These are phyloP conservation scores for Aphanomyces astaci DNA, from an alignment of 352 stramenopile species.

Conservation along the genomic window DNA sequence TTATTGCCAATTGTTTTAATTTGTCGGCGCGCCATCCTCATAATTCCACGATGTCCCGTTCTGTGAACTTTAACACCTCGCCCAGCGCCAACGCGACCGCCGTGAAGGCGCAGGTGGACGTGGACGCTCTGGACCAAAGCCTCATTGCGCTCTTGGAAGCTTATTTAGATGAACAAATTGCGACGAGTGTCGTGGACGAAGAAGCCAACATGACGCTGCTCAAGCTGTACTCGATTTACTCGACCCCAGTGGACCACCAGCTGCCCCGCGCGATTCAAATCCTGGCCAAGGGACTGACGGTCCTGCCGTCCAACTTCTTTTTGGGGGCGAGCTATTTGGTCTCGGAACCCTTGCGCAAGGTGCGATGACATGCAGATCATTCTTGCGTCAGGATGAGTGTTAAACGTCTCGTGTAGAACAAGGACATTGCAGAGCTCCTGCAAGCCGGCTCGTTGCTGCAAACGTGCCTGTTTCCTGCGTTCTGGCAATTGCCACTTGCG, in stretches of 20 bases:
- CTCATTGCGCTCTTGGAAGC: constrained; percentile 46
- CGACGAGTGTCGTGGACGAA: constrained; percentile 48
- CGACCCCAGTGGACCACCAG: constrained; percentile 33
- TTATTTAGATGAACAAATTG: constrained; percentile 72
- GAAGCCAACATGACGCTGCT: constrained; percentile 74
- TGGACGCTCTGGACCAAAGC: constrained; percentile 28
- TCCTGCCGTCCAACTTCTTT: constrained; percentile 68
- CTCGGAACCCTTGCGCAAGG: constrained; percentile 57
- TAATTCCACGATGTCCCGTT: constrained; percentile 16
- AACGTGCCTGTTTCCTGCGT: constrained; percentile 70
- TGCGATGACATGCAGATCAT: constrained; percentile 22
- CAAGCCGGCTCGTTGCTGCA: constrained; percentile 60
- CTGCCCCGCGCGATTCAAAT: constrained; percentile 54
- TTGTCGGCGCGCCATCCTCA: not conserved
- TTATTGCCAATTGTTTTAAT: not conserved
- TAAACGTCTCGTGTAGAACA: constrained; percentile 32
- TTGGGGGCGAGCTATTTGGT: constrained; percentile 60
- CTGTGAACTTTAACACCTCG: constrained; percentile 19
- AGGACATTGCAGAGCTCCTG: constrained; percentile 47
- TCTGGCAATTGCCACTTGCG: constrained; percentile 60
- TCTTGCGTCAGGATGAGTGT: not conserved
- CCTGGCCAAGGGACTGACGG: constrained; percentile 61
- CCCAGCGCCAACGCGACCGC: constrained; percentile 3
- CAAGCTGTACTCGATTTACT: constrained; percentile 78
- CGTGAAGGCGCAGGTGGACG: constrained; percentile 6